phyloP scores from a whole-genome alignment of 2,329 filamentous ascomycete genomes.

The Fusarium transvaalense region DNA sequence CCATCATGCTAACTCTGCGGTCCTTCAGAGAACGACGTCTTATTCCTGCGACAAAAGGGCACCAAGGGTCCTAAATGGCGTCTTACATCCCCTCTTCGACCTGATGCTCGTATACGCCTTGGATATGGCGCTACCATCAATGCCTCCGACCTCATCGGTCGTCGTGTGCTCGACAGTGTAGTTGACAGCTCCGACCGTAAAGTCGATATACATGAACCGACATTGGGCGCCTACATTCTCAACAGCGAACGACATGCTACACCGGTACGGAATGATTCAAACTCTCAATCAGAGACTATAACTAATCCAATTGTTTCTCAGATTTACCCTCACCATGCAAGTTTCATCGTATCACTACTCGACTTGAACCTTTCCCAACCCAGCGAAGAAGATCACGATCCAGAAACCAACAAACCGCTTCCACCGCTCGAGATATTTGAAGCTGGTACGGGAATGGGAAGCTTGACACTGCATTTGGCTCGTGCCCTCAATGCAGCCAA shows the following conservation, averaged over 20 bases:
- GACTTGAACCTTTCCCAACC: conserved; percentile 74
- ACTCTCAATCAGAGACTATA: not conserved
- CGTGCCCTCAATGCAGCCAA: conserved; percentile 82
- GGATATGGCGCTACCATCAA: conserved; percentile 61
- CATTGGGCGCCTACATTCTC: conserved; percentile 79
- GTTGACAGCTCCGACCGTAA: conserved; percentile 62
- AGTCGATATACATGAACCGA: conserved; percentile 72
- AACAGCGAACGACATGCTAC: conserved; percentile 78
- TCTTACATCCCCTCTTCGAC: conserved; percentile 54
- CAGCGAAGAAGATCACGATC: conserved; percentile 49
- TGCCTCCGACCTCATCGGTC: conserved; percentile 73
- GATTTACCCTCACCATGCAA: conserved; percentile 79
- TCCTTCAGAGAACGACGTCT: conserved; percentile 55
- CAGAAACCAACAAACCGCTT: conserved; percentile 45
- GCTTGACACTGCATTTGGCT: conserved; percentile 79
- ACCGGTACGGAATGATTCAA: conserved; percentile 57
- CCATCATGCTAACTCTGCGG: conserved; percentile 28
- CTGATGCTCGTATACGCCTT: conserved; percentile 51
- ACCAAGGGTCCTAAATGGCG: conserved; percentile 54
- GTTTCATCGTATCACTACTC: conserved; percentile 79
- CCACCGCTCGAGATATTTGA: conserved; percentile 80
- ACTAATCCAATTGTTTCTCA: conserved; percentile 13
- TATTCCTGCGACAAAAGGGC: conserved; percentile 57
- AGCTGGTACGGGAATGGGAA: conserved; percentile 87
- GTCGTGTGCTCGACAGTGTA: conserved; percentile 69